Percentiles rank a stretch among this genome's conserved stretches.
Conservation (phyloP, 345 rosid species). For the Salix caprea region DNA sequence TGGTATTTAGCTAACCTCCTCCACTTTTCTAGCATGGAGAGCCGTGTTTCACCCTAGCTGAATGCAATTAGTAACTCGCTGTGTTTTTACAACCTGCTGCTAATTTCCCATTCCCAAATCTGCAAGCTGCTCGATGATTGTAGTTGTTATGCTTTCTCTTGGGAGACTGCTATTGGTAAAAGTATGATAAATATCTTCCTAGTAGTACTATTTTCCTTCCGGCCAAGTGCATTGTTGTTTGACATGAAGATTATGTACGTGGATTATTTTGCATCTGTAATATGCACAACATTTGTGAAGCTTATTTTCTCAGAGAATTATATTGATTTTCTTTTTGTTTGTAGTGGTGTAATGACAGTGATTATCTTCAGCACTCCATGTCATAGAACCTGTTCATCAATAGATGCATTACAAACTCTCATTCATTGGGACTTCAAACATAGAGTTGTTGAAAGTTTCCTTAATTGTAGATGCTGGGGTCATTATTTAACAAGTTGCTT, state of each 20-base stretch:
- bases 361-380: neutral
- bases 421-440: neutral
- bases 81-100: neutral
- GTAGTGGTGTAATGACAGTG: neutral
- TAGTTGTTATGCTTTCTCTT: neutral
- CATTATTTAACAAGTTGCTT: conserved; percentile 7
- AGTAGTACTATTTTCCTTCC: neutral
- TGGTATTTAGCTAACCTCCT: neutral
- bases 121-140: neutral
- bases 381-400: neutral
- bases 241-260: neutral
- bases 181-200: too few relatives aligned
- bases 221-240: neutral
- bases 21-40: neutral
- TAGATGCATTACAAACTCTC: neutral
- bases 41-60: too few relatives aligned
- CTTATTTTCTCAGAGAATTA: neutral
- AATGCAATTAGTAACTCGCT: neutral
- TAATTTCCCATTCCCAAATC: neutral
- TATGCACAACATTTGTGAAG: neutral
- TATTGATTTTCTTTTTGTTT: neutral
- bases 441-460: neutral
- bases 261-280: neutral
- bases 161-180: neutral
- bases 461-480: neutral